Percentiles rank a stretch among this genome's conserved stretches.
Evolutionary conservation across 768 basidiomycete species (phyloP).

Genomic region (Mycena maculata): DNA sequence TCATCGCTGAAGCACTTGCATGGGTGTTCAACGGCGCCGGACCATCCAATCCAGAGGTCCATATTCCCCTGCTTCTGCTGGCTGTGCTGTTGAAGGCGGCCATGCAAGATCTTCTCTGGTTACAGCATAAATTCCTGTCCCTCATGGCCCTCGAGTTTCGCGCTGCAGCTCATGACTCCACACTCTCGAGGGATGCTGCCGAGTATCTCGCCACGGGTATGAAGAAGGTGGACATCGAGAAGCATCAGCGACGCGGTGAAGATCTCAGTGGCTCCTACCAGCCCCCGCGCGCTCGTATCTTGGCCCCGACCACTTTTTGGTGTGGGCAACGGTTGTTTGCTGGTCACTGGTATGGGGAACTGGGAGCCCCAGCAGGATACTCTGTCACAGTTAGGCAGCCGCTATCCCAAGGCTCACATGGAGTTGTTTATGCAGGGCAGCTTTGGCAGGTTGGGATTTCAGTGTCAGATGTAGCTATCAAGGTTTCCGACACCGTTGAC

Average conservation of each 20-base stretch:
- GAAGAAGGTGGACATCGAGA: constrained; percentile 5
- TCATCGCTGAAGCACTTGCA: not conserved
- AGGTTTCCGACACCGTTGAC: not conserved
- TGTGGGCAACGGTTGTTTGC: not conserved
- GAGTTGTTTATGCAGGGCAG: constrained; percentile 3
- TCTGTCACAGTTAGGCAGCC: not conserved
- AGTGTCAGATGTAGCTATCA: not conserved
- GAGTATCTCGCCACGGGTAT: not conserved
- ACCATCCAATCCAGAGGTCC: no score
- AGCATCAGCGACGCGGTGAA: not conserved
- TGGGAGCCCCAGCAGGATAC: not conserved
- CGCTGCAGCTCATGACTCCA: not conserved
- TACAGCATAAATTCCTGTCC: not conserved
- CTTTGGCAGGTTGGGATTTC: not conserved
- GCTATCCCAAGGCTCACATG: not conserved
- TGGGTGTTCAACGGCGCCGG: not conserved
- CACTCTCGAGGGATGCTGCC: not conserved
- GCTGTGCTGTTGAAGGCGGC: constrained; percentile 1
- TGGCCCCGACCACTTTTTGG: not conserved
- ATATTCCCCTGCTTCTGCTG: constrained; percentile 5
- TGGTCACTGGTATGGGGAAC: constrained; percentile 4
- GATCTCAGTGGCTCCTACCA: not conserved
- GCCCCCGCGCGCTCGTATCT: not conserved
- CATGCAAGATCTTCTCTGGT: not conserved
- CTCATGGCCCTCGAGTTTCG: not conserved